These are phyloP conservation scores for Andrographis paniculata DNA, from an alignment of 305 asterid genomes.

Conservation along the genomic window DNA sequence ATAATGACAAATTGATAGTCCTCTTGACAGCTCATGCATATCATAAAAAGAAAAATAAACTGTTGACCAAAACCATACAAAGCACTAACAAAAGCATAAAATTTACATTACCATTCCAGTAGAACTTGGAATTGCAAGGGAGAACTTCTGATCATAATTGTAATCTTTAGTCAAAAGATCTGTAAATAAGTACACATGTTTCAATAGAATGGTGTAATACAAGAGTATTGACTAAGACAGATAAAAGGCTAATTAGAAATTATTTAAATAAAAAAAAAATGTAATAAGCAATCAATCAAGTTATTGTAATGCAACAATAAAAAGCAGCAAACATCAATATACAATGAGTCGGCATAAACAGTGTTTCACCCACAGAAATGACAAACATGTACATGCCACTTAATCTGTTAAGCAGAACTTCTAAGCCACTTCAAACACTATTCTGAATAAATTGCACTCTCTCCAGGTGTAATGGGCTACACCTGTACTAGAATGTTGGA, in stretches of 20 bases:
- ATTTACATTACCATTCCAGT: conserved; percentile 56
- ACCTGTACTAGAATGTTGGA: too few relatives aligned
- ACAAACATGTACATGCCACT: too few relatives aligned
- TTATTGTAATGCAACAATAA: conserved; percentile 3
- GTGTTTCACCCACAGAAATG: too few relatives aligned
- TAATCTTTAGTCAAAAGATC: conserved; percentile 82
- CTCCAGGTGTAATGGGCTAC: too few relatives aligned
- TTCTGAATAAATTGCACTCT: too few relatives aligned
- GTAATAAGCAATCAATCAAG: background rate
- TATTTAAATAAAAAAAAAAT: background rate
- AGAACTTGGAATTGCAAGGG: conserved; percentile 59
- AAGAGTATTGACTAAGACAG: conserved; percentile 11
- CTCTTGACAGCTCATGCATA: conserved; percentile 9
- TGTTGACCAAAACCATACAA: conserved; percentile 13
- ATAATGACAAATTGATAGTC: background rate
- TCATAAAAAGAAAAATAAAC: conserved; percentile 6
- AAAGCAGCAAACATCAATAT: background rate
- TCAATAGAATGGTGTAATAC: background rate
- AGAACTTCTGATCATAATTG: conserved; percentile 79
- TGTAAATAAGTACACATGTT: conserved; percentile 25
- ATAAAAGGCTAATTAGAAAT: background rate
- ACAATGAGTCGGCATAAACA: too few relatives aligned
- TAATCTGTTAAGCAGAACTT: too few relatives aligned
- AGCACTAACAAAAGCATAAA: conserved; percentile 12
- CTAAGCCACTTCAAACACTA: too few relatives aligned